These are phyloP conservation scores for Anethum foeniculum DNA, from an alignment of 140 eudicot genomes.

Conservation along the genomic window DNA sequence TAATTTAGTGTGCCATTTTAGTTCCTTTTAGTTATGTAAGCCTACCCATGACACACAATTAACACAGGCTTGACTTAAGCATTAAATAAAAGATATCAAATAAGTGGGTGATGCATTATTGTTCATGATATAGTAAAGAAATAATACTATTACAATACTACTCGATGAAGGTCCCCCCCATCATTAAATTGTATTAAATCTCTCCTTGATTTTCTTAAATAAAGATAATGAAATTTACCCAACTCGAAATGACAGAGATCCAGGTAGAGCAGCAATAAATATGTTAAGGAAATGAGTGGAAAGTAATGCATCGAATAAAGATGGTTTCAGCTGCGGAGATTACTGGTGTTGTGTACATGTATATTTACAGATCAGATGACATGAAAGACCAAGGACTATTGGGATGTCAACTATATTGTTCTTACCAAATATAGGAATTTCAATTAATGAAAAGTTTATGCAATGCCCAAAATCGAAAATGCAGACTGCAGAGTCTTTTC, in stretches of 20 bases:
- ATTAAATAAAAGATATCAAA: neutral
- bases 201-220: constrained; percentile 7
- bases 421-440: neutral
- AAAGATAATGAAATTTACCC: constrained; percentile 15
- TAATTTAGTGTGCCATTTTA: neutral
- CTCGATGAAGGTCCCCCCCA: constrained; percentile 12
- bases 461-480: neutral
- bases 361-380: constrained; percentile 10
- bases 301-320: constrained; percentile 9
- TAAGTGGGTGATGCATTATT: constrained; percentile 6
- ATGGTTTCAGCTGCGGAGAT: constrained; percentile 9
- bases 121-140: constrained; percentile 14
- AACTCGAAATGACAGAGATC: constrained; percentile 19
- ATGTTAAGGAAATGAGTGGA: constrained; percentile 20
- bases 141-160: neutral
- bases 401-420: neutral
- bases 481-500: neutral
- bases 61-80: neutral
- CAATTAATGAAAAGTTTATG: neutral
- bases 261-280: constrained; percentile 11
- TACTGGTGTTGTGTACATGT: neutral
- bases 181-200: constrained; percentile 7
- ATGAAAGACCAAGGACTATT: neutral
- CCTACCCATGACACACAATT: constrained; percentile 11
- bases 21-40: neutral